A percentile compares a stretch with the other conserved stretches of the same genome.
Evolutionary conservation across 2,329 filamentous ascomycete genomes (phyloP).

Genomic region (Microcyclospora pomicola): DNA sequence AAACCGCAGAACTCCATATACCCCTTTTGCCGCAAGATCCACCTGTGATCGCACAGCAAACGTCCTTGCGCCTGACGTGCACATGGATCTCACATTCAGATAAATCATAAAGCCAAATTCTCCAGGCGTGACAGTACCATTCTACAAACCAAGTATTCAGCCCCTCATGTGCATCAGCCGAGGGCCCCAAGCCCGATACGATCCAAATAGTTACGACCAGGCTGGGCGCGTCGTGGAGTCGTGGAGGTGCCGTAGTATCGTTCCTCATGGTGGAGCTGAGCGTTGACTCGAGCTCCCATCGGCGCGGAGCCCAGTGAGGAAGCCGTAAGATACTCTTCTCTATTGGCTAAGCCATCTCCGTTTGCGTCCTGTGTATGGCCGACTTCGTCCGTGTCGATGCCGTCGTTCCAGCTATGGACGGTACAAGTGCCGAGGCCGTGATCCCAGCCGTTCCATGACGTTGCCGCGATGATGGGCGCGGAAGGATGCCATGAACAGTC

Average conservation of each 20-base stretch:
- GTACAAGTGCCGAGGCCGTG: constrained; percentile 62
- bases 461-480: constrained; percentile 73
- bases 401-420: constrained; percentile 64
- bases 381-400: constrained; percentile 44
- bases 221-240: too few relatives aligned
- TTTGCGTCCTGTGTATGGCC: constrained; percentile 20
- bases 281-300: constrained; percentile 48
- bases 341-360: constrained; percentile 18
- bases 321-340: constrained; percentile 20
- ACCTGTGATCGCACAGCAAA: too few relatives aligned
- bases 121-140: too few relatives aligned
- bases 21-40: too few relatives aligned
- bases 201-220: too few relatives aligned
- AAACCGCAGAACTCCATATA: too few relatives aligned
- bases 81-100: too few relatives aligned
- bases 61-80: too few relatives aligned
- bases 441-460: constrained; percentile 67
- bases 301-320: constrained; percentile 15
- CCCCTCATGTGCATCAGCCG: too few relatives aligned
- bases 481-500: constrained; percentile 87
- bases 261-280: constrained; percentile 38
- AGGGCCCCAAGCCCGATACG: too few relatives aligned
- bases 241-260: constrained; percentile 27
- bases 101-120: too few relatives aligned
- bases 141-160: too few relatives aligned